Conservation (phyloP, 169 alveolate genomes). For the Eimeria praecox region DNA sequence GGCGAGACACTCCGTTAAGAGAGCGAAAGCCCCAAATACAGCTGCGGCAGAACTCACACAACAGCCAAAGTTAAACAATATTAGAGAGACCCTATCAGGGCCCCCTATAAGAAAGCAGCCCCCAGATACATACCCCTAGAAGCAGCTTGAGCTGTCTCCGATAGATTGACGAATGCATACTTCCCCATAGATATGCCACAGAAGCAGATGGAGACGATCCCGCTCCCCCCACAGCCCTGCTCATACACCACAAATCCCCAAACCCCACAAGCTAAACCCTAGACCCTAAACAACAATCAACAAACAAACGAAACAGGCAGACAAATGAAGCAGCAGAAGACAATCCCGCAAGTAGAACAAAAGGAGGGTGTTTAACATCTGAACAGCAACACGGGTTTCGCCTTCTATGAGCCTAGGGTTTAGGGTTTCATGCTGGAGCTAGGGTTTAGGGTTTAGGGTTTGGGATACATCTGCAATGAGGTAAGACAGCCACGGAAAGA, state of each 20-base stretch:
- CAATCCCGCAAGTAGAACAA: too few relatives aligned
- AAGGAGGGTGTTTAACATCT: neutral
- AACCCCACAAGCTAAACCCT: neutral
- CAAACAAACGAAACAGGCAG: neutral
- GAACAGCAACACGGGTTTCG: neutral
- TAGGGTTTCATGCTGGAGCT: neutral
- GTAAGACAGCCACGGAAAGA: slow-evolving; percentile 82
- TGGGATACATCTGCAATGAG: slow-evolving; percentile 79
- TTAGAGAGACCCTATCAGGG: neutral
- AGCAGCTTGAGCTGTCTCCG: slow-evolving; percentile 53
- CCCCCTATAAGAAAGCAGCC: neutral
- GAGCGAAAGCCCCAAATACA: slow-evolving; percentile 75
- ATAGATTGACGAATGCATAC: slow-evolving; percentile 80
- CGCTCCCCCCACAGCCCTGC: slow-evolving; percentile 80
- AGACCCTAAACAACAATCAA: neutral
- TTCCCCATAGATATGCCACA: slow-evolving; percentile 83
- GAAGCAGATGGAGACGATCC: slow-evolving; percentile 83
- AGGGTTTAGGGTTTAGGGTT: slow-evolving; percentile 34
- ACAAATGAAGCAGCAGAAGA: neutral
- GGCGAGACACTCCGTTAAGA: slow-evolving; percentile 79
- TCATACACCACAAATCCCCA: neutral
- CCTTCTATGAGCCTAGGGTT: neutral
- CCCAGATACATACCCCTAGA: slow-evolving; percentile 33
- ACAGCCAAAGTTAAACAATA: neutral
- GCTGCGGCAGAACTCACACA: slow-evolving; percentile 44